These are phyloP conservation scores for Aegilops umbellulata DNA, from an alignment of 176 grass and related monocot species.

Conservation along the genomic window DNA sequence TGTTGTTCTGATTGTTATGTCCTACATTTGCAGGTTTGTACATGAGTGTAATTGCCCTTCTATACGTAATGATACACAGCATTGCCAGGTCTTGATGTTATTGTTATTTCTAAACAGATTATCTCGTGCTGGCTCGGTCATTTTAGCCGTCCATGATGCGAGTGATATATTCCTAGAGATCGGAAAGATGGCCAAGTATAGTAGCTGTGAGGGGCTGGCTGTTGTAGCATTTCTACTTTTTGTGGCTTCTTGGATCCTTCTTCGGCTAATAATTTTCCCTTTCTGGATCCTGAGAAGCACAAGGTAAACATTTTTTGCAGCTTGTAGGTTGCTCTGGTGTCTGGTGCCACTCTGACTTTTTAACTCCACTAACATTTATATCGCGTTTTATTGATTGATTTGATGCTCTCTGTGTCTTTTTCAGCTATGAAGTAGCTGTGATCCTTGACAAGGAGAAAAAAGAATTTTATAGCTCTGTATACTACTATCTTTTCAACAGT, in stretches of 20 bases:
- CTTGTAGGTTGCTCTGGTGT: conserved; percentile 7
- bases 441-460: conserved; percentile 70
- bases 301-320: conserved; percentile 49
- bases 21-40: conserved; percentile 78
- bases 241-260: conserved; percentile 75
- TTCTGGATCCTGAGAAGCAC: conserved; percentile 96
- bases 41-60: conserved; percentile 4
- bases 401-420: conserved; percentile 12
- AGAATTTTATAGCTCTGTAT: conserved; percentile 68
- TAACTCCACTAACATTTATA: not conserved
- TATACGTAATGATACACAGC: not conserved
- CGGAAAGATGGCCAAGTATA: conserved; percentile 94
- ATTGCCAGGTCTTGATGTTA: conserved; percentile 20
- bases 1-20: conserved; percentile 71
- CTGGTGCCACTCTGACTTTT: not conserved
- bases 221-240: conserved; percentile 67
- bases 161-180: conserved; percentile 90
- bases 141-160: conserved; percentile 85
- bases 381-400: conserved; percentile 18
- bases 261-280: conserved; percentile 75
- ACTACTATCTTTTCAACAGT: conserved; percentile 93
- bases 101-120: conserved; percentile 53
- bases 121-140: conserved; percentile 69
- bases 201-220: conserved; percentile 66
- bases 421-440: conserved; percentile 81